Base-by-base conservation (phyloP, 192 early-diverging fungal genomes). In the Spinellus fusiger region DNA sequence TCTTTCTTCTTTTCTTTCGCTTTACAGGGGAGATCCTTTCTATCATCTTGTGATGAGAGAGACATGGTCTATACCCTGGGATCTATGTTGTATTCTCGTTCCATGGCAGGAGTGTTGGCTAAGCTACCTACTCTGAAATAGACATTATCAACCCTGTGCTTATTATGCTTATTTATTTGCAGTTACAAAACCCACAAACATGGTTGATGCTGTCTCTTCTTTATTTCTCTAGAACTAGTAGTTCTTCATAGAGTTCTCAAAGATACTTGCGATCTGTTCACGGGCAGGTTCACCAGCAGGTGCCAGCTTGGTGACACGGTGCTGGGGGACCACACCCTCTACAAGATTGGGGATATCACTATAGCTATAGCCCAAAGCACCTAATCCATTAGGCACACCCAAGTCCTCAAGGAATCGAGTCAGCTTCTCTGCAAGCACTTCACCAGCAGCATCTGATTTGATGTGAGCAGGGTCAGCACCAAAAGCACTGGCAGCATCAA, bases 251-350 rank as follows among this genome's bases (percentile, higher is more conserved):
- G 81, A 65, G 37, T 75, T 68, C 65, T 86, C 87, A 76, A 91
- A 85, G 65, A 91, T 69, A 31, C 67, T 52, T 48, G 79, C 79
- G 35, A 91, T 61, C 12, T 81, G 82, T 59, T 91, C 87, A 23
- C 71, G 71, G 27, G 78, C 88, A 32, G 79, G 77, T 8, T 81
- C 75, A 46, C 73, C 69, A 22, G 76, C 33, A 18, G 93, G 93
- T n/a, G 93, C 87, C 65, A 95, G 73, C 69, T 93, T 93, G 57
- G 90, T 90, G 18, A 95, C 93, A 49, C 93, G 87, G 69, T 95
- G 89, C 74, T 95, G 93, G 5, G 93, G 93, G 65, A 95, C 60
- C 10, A 91, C 92, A 32, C 91, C 91, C 55, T 90, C 81, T 20
- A 95, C 90, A 60, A 95, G 67, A 9, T 76, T 80, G 15, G 73